Conservation (phyloP, 164 flowering plant species). For the Cinnamomum micranthum region DNA sequence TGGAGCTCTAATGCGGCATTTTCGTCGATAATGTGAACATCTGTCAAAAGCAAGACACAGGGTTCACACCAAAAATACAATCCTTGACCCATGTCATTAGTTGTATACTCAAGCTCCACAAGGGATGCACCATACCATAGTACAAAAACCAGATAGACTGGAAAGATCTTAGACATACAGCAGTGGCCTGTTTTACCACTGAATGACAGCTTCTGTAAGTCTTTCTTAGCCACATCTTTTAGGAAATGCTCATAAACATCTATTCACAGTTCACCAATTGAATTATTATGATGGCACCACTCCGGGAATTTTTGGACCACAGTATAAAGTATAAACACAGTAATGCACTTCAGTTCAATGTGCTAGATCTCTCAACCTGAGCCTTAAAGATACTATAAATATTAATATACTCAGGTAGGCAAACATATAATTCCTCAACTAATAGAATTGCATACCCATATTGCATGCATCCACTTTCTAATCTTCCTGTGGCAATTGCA, state of each 20-base stretch:
- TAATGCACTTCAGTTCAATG: too few relatives aligned
- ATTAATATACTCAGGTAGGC: background rate
- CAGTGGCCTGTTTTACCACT: background rate
- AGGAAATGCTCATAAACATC: too few relatives aligned
- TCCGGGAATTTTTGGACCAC: too few relatives aligned
- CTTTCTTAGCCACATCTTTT: too few relatives aligned
- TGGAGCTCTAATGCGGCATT: slow-evolving; percentile 84
- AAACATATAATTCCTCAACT: background rate
- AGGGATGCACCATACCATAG: background rate
- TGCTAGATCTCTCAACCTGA: too few relatives aligned
- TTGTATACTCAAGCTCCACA: background rate
- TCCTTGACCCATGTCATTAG: background rate
- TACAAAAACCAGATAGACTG: background rate
- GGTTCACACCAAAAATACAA: background rate
- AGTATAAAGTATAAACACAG: too few relatives aligned
- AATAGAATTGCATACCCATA: slow-evolving; percentile 52
- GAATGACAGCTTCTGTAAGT: background rate
- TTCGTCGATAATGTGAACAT: slow-evolving; percentile 67
- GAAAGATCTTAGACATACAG: background rate
- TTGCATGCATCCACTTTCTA: slow-evolving; percentile 57
- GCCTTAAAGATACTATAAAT: too few relatives aligned
- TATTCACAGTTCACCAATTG: too few relatives aligned
- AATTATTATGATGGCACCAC: too few relatives aligned
- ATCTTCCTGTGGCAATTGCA: slow-evolving; percentile 17
- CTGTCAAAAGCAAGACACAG: slow-evolving; percentile 30